Base-by-base conservation (phyloP, 2,329 filamentous ascomycete species). In the Claviceps purpurea region DNA sequence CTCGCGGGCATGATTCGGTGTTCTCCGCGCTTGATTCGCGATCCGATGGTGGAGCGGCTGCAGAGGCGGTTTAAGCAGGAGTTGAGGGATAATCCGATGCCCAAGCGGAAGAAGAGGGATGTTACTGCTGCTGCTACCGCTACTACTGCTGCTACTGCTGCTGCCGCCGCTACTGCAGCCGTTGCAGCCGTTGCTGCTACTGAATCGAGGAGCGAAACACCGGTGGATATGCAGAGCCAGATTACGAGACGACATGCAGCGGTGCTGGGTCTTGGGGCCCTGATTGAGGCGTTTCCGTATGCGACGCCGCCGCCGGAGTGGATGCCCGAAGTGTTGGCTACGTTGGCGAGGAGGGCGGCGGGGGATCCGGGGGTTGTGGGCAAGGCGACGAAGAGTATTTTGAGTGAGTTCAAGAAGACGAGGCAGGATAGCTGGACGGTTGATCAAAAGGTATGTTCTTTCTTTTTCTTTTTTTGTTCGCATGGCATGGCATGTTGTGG, bases 341-440 rank as follows among this genome's bases (percentile, higher is more conserved):
- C 84, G 11, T 70, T 98, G 57, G 94, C 91, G 5, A 81, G 85
- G 39, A 84, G 85, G 58, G 90, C 94, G 10, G 89, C 91, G 1
- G 87, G 81, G 47, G 93, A 98, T 62, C 82, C 89, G 0, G 93
- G 93, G 0, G 84, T 94, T 54, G 90, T 98, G 51, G 93, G 93
- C 2, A 95, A 95, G 70, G 93, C 91, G 54, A 94, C 95, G 11
- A 98, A 98, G 77, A 79, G 78, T 18, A 90, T 96, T 39, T 73
- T 98, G 58, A 89, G 89, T 55, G 94, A 98, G 63, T 98, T 98
- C 76, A 98, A 98, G 74, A 98, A 98, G 79, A 98, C 93, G 46
- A 83, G 93, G 66, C 93, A 98, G 68, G 93, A 98, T 73, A 98
- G 91, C 59, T 98, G 93, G 93, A 85, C 85, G 62, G 91, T 95